Evolutionary conservation across 495 filamentous ascomycete species (phyloP).

Genomic region (Aspergillus carlsbadensis): DNA sequence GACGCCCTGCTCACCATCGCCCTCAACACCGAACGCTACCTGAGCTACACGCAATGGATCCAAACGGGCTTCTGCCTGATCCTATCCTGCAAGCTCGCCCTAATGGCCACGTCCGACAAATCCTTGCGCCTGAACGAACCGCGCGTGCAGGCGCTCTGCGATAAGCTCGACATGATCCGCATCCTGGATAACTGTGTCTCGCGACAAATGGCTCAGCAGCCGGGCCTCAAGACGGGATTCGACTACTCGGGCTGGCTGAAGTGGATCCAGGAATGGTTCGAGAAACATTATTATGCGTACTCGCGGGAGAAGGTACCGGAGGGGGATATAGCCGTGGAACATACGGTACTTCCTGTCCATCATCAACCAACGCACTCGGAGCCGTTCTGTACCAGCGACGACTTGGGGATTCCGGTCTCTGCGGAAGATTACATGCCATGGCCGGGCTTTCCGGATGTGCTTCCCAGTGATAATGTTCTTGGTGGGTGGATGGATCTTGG

Average conservation of each 20-base stretch:
- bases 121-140: neutral
- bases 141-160: neutral
- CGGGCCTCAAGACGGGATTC: neutral
- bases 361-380: neutral
- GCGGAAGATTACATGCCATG: neutral
- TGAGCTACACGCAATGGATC: conserved; percentile 11
- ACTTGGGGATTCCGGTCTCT: no score
- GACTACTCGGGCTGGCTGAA: conserved; percentile 6
- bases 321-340: neutral
- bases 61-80: conserved; percentile 7
- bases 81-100: neutral
- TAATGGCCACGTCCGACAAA: neutral
- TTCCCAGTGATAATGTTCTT: neutral
- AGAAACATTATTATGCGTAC: neutral
- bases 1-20: neutral
- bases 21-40: neutral
- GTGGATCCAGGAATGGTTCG: conserved; percentile 8
- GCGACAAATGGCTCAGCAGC: neutral
- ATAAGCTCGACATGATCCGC: neutral
- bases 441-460: neutral
- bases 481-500: neutral
- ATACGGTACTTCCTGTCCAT: neutral
- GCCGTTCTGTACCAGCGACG: neutral
- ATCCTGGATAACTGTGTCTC: neutral
- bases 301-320: neutral